Percentiles rank a stretch among this genome's conserved stretches.
Conservation (phyloP, 2,329 filamentous ascomycete species). For the Truncatella angustata region DNA sequence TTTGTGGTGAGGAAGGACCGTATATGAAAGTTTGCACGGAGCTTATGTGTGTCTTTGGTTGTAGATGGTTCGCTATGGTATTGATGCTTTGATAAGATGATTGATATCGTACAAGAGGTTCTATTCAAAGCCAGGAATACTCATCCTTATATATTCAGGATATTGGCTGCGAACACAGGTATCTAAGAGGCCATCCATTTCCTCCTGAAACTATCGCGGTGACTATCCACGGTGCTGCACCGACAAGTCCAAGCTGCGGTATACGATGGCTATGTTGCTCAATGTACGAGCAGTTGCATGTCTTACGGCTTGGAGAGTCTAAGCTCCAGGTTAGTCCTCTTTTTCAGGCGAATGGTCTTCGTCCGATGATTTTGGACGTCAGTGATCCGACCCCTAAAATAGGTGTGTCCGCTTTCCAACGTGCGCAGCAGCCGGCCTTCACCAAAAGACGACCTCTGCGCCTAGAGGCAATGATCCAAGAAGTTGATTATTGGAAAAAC, state of each 20-base stretch:
- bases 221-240: background rate
- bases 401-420: background rate
- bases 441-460: background rate
- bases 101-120: background rate
- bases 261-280: background rate
- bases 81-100: background rate
- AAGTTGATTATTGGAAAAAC: background rate
- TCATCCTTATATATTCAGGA: background rate
- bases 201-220: too few relatives aligned
- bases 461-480: too few relatives aligned
- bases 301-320: background rate
- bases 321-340: background rate
- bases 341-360: background rate
- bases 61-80: background rate
- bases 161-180: background rate
- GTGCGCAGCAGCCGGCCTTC: background rate
- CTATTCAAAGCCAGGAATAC: background rate
- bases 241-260: background rate
- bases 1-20: too few relatives aligned
- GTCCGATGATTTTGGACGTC: background rate
- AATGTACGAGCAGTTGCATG: background rate
- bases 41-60: background rate
- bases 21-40: too few relatives aligned
- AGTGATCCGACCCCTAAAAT: background rate
- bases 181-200: background rate